Evolutionary conservation across 768 basidiomycete genomes (phyloP).

Genomic region (Leccinum subtestaceum): DNA sequence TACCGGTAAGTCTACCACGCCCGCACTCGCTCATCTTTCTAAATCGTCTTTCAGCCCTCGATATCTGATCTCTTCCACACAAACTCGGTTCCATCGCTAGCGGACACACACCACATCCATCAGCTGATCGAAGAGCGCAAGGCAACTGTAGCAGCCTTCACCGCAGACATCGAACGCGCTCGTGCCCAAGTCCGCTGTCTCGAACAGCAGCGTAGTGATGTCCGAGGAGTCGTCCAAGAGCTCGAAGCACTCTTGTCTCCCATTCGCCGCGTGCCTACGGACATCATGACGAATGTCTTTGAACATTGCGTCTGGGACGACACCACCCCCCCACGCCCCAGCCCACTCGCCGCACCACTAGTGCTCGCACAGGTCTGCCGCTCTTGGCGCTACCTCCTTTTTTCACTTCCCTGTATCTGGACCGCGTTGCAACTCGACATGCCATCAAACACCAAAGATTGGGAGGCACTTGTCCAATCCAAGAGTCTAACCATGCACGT

Average conservation of each 20-base stretch:
- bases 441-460: constrained; percentile 18
- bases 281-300: constrained; percentile 29
- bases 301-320: constrained; percentile 21
- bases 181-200: constrained; percentile 21
- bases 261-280: constrained; percentile 31
- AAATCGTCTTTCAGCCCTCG: constrained; percentile 13
- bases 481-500: constrained; percentile 28
- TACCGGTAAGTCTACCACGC: constrained; percentile 21
- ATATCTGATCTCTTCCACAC: constrained; percentile 30
- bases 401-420: constrained; percentile 29
- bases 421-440: constrained; percentile 22
- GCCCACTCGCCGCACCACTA: constrained; percentile 20
- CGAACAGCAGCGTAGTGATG: constrained; percentile 13
- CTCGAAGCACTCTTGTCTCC: constrained; percentile 29
- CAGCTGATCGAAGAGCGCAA: constrained; percentile 19
- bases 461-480: constrained; percentile 27
- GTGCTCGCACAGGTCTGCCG: constrained; percentile 31
- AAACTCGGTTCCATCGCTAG: constrained; percentile 26
- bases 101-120: constrained; percentile 18
- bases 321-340: not conserved
- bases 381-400: constrained; percentile 30
- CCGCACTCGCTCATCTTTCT: not conserved
- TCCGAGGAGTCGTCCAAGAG: constrained; percentile 18
- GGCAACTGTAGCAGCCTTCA: constrained; percentile 11
- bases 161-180: constrained; percentile 19